These are phyloP conservation scores for Debaryomyces psychrophilus DNA, from an alignment of 1,139 yeast genomes.

Conservation along the genomic window DNA sequence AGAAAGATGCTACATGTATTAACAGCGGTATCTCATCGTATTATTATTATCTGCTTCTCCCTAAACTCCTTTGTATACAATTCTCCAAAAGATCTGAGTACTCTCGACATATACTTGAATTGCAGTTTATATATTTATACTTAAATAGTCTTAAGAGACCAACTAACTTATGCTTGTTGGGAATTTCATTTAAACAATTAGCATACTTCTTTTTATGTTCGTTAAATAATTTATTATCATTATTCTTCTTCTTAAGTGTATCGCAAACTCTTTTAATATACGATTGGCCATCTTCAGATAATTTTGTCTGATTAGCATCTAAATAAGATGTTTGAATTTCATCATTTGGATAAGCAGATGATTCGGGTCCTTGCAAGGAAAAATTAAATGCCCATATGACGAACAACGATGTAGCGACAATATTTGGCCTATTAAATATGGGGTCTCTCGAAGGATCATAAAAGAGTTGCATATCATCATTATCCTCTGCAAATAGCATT, in stretches of 20 bases:
- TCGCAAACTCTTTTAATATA: not conserved
- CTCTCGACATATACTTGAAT: slow-evolving; percentile 9
- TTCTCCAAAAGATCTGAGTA: slow-evolving; percentile 8
- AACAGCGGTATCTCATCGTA: too few species aligned
- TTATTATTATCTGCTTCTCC: too few species aligned
- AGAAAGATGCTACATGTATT: too few species aligned
- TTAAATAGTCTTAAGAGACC: slow-evolving; percentile 10
- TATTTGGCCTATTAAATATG: slow-evolving; percentile 10
- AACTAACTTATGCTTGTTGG: slow-evolving; percentile 8
- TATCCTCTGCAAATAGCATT: slow-evolving; percentile 41
- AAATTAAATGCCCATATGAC: slow-evolving; percentile 11
- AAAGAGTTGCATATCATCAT: slow-evolving; percentile 18
- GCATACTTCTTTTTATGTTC: too few species aligned
- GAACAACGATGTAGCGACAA: slow-evolving; percentile 9
- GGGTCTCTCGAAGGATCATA: slow-evolving; percentile 8
- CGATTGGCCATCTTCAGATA: not conserved
- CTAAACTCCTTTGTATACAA: slow-evolving; percentile 6
- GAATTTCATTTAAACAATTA: slow-evolving; percentile 4
- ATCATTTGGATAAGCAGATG: not conserved
- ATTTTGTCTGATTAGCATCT: not conserved
- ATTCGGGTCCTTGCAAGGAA: slow-evolving; percentile 10
- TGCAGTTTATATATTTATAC: not conserved
- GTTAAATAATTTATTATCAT: too few species aligned
- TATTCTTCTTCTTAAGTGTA: slow-evolving; percentile 1
- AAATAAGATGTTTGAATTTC: not conserved